A percentile compares a stretch with the other conserved stretches of the same genome.
Evolutionary conservation across 202 grass and related monocot genomes (phyloP).

Genomic region (Carex arenaria): DNA sequence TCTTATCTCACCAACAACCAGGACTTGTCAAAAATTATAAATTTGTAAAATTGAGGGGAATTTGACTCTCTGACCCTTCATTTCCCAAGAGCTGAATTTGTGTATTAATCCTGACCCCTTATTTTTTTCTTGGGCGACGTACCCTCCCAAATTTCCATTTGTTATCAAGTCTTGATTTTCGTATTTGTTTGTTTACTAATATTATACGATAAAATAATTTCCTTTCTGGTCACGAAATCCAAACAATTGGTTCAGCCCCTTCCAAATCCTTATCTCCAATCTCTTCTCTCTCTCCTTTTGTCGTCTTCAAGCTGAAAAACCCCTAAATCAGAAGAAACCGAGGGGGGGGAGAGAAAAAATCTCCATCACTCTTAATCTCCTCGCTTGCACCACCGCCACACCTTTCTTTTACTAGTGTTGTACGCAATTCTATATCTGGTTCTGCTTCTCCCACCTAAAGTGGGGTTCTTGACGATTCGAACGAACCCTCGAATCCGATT

Average conservation of each 20-base stretch:
- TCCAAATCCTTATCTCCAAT: constrained; percentile 25
- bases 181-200: neutral
- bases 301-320: constrained; percentile 24
- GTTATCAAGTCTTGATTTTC: neutral
- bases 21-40: neutral
- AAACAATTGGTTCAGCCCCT: constrained; percentile 4
- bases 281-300: constrained; percentile 4
- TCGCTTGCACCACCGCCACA: constrained; percentile 19
- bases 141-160: neutral
- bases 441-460: constrained; percentile 4
- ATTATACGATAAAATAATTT: neutral
- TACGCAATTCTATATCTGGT: constrained; percentile 22
- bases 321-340: neutral
- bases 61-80: neutral
- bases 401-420: neutral
- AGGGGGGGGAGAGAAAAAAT: neutral
- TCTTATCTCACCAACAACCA: neutral
- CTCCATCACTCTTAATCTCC: constrained; percentile 21
- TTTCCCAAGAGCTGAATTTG: constrained; percentile 15
- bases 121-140: neutral
- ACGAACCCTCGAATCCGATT: constrained; percentile 10
- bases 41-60: neutral
- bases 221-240: constrained; percentile 16
- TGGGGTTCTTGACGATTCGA: constrained; percentile 9
- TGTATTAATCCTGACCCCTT: neutral